phyloP scores from a whole-genome alignment of 1,139 yeast genomes.

The Candida sp. region DNA sequence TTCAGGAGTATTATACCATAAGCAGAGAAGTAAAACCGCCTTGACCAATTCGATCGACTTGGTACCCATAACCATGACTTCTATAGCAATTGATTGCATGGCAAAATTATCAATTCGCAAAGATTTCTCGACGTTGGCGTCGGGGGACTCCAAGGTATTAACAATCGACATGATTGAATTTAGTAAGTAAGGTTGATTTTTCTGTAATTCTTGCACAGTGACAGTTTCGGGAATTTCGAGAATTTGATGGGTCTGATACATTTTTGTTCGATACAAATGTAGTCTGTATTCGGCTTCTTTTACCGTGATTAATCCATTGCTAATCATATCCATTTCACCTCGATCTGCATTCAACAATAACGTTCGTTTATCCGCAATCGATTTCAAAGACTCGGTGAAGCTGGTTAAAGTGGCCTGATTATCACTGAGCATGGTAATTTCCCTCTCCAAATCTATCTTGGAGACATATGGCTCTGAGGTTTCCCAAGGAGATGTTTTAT shows the following conservation, averaged over 20 bases:
- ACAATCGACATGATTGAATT: conserved; percentile 64
- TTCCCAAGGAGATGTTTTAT: not conserved
- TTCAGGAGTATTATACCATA: conserved; percentile 87
- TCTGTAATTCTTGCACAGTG: conserved; percentile 46
- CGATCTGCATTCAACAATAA: conserved; percentile 19
- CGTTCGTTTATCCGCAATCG: conserved; percentile 37
- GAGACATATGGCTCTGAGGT: conserved; percentile 18
- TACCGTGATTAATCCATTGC: conserved; percentile 41
- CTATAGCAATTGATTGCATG: conserved; percentile 53
- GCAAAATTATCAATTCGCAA: conserved; percentile 55
- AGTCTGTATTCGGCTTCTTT: conserved; percentile 51
- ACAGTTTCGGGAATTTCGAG: conserved; percentile 45
- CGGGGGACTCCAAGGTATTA: conserved; percentile 37
- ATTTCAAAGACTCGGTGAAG: conserved; percentile 34
- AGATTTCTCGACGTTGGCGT: conserved; percentile 27
- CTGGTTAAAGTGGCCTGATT: conserved; percentile 26
- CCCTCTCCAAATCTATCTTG: conserved; percentile 33
- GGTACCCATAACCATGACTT: conserved; percentile 67
- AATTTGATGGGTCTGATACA: conserved; percentile 49
- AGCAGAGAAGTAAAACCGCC: conserved; percentile 54
- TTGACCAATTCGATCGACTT: conserved; percentile 70
- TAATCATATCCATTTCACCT: conserved; percentile 40
- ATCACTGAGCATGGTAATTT: conserved; percentile 29
- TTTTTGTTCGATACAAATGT: conserved; percentile 32
- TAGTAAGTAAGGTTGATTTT: conserved; percentile 56